Evolutionary conservation across 192 early-diverging fungal genomes (phyloP), one percentile per base, ranked within the genome.

Genomic region (Rhizoclosmatium sp.): DNA sequence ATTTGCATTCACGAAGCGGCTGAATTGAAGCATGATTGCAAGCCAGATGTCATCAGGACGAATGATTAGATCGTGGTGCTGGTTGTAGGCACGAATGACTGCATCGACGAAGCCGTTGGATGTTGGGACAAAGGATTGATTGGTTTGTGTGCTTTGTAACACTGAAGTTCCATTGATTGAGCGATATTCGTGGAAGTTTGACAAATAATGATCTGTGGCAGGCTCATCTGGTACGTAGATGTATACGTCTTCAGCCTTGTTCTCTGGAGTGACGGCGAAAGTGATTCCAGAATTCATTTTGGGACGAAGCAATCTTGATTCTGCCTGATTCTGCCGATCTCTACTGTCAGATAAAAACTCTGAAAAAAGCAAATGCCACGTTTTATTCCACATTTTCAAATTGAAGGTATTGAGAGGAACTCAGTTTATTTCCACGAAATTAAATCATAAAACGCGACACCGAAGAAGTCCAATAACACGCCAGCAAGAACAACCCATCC

Each of bases 401-500:
- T n/a, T n/a, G n/a, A n/a, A n/a, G n/a, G n/a, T n/a, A n/a, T n/a
- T n/a, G n/a, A n/a, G n/a, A n/a, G n/a, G n/a, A n/a, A n/a, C n/a
- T n/a, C n/a, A n/a, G n/a, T n/a, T n/a, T 54, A 54, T 16, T 1
- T 12, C 51, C 1, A 54, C 16, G 51, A 54, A 54, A 54, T 54
- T 0, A 54, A 54, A 16, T 16, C 16, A 12, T 54, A 16, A 4
- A 54, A 46, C 1, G 19, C 21, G 3, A 72, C 61, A 41, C 82
- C 84, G 9, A 80, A 65, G 64, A 85, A 79, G 80, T 98, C 96
- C 0, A 85, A 84, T 1, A 92, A 73, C 49, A 96, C 89, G 2
- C 94, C 95, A n/a, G 81, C 80, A 46, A 91, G 87, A 2, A 98
- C 74, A n/a, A 95, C 81, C 1, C 82, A 87, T n/a, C 96, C 96